These are phyloP conservation scores for Porogramme epimiltina DNA, from an alignment of 1,284 basidiomycete genomes.

Conservation along the genomic window DNA sequence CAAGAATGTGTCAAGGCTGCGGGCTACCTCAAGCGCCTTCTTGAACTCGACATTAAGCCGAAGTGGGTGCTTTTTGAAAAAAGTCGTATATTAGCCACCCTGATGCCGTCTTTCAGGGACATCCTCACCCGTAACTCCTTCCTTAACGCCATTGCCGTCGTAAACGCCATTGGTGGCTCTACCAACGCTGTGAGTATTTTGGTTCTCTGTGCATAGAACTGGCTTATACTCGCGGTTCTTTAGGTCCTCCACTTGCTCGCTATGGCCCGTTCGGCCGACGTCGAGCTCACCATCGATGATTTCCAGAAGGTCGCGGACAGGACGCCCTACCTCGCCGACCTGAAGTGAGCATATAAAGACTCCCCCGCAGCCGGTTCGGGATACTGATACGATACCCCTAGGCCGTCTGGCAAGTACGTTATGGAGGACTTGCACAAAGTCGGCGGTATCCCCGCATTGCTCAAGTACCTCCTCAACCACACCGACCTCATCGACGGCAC, in stretches of 20 bases:
- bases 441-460: slow-evolving; percentile 83
- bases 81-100: slow-evolving; percentile 1
- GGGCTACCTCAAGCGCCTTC: slow-evolving; percentile 77
- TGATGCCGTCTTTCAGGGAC: slow-evolving; percentile 50
- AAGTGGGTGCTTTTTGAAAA: slow-evolving; percentile 39
- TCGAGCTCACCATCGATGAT: slow-evolving; percentile 90
- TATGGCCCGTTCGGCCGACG: slow-evolving; percentile 89
- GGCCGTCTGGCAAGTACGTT: slow-evolving; percentile 91
- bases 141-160: slow-evolving; percentile 86
- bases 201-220: not conserved
- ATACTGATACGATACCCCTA: slow-evolving; percentile 27
- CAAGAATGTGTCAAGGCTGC: slow-evolving; percentile 88
- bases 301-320: slow-evolving; percentile 88
- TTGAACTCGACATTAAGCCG: slow-evolving; percentile 88
- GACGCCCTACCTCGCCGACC: slow-evolving; percentile 92
- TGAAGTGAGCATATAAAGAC: slow-evolving; percentile 65
- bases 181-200: slow-evolving; percentile 79
- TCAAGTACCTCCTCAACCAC: slow-evolving; percentile 88
- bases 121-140: slow-evolving; percentile 92
- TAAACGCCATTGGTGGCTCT: slow-evolving; percentile 87
- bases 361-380: slow-evolving; percentile 2
- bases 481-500: slow-evolving; percentile 88
- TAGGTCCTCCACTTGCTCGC: slow-evolving; percentile 92
- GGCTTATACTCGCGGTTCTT: not conserved
- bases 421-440: slow-evolving; percentile 97